Evolutionary conservation across 768 basidiomycete genomes (phyloP), one percentile per base, ranked within the genome.

Genomic region (Solioccasus polychromus): DNA sequence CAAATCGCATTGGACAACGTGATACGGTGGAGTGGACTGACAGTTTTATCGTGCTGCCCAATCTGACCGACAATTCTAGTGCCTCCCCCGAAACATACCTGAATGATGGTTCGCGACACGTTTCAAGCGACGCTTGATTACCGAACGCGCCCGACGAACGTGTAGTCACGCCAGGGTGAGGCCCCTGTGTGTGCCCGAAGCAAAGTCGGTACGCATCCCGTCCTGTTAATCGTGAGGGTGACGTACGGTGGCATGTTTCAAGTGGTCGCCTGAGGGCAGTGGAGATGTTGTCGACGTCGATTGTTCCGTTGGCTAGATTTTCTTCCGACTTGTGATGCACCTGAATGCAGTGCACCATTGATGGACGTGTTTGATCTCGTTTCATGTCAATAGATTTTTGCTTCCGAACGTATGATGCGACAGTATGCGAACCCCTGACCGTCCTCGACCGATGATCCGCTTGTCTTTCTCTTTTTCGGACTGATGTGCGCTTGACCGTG

Each of bases 121-220:
- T 10, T 41, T 41, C 36, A 39, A 35, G 45, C 51, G 41, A 47
- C 20, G 39, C 26, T 20, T 19, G 30, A 4, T 11, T 7, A 15
- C 26, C 25, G n/a, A 15, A 42, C 12, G 15, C 5, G 31, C 7
- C 30, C 30, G 26, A 26, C 7, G 7, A 11, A 26, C 7, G 8
- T 17, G 26, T 38, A 4, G 29, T 22, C 34, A 18, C 18, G 31
- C 8, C 12, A 38, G 35, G 14, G 37, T 25, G 18, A 4, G n/a
- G n/a, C 18, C 11, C 31, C 31, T 32, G n/a, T 20, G 6, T 10
- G 4, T 5, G n/a, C n/a, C n/a, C n/a, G n/a, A n/a, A n/a, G n/a
- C n/a, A n/a, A n/a, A n/a, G n/a, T n/a, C n/a, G n/a, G n/a, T n/a
- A n/a, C n/a, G n/a, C n/a, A n/a, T n/a, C n/a, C n/a, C n/a, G n/a